Conservation (phyloP, 2,329 filamentous ascomycete species). For the Bipolaris gigantea region DNA sequence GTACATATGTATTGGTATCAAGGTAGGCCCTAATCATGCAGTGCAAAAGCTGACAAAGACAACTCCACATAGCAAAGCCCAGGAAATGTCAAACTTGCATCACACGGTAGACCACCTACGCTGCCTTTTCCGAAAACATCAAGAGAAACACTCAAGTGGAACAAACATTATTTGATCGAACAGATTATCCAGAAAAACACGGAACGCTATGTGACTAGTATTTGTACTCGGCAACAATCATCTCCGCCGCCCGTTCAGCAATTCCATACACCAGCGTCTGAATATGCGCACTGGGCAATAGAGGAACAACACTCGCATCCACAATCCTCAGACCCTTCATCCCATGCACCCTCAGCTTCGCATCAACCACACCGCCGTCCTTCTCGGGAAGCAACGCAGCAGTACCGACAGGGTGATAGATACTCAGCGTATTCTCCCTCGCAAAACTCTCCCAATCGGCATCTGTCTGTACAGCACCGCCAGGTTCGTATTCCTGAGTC, state of each 20-base stretch:
- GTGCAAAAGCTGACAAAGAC: not conserved
- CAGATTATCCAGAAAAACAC: too few species aligned
- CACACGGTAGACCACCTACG: too few species aligned
- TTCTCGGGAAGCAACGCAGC: slow-evolving; percentile 35
- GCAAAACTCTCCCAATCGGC: slow-evolving; percentile 30
- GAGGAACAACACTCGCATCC: slow-evolving; percentile 35
- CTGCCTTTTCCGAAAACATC: not conserved
- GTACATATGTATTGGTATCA: too few species aligned
- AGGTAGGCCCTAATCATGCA: not conserved
- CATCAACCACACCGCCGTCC: slow-evolving; percentile 30
- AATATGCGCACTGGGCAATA: slow-evolving; percentile 29
- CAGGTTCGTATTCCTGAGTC: slow-evolving; percentile 38
- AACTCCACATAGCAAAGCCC: not conserved
- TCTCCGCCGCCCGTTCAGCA: slow-evolving; percentile 31
- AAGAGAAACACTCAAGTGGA: too few species aligned
- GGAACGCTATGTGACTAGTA: not conserved
- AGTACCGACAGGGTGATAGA: slow-evolving; percentile 44
- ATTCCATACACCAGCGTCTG: slow-evolving; percentile 37
- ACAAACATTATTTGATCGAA: not conserved
- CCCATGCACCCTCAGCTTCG: slow-evolving; percentile 27
- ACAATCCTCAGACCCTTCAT: slow-evolving; percentile 28
- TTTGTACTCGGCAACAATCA: slow-evolving; percentile 17
- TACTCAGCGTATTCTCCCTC: slow-evolving; percentile 22
- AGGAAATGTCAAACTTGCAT: not conserved
- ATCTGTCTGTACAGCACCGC: slow-evolving; percentile 28